Evolutionary conservation across 352 stramenopile species (phyloP), one percentile per base, ranked within the genome.

Genomic region (Thalassiosira ordinaria): DNA sequence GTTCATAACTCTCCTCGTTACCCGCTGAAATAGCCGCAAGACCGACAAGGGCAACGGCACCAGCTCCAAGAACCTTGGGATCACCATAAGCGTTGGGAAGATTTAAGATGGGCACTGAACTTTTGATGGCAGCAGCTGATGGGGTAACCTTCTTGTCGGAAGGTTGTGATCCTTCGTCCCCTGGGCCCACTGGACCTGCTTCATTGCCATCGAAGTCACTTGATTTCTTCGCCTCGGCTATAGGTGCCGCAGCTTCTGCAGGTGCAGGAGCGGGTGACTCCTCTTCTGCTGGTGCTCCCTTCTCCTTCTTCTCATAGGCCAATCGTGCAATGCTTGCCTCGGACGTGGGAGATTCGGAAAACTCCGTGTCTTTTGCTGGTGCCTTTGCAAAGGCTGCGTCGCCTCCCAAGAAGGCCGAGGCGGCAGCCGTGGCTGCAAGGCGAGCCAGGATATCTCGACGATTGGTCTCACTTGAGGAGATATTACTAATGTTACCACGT

Each of bases 361-460:
- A 68, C 29, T 33, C 41, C 13, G 60, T n/a, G n/a, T n/a, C n/a
- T n/a, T n/a, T 6, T 1, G 60, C 26, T n/a, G 39, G 59, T 35
- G 9, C 41, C 20, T 11, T 37, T 11, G 57, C 60, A 35, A 33
- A 27, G 39, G 60, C 39, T 9, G 60, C 41, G 22, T 53, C 9
- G n/a, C 11, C 37, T 9, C 29, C 29, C 24, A 55, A 52, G 33
- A 68, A 46, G 29, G 44, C 59, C 1, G 67, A 49, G 4, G 56
- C 33, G 3, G 33, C 46, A 6, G 46, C 46, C 3, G 46, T 27
- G 46, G 46, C 55, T 9, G 60, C 46, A 53, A 74, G 57, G 6
- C 56, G 67, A 24, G 37, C 33, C 31, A 77, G 55, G 22, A 57
- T 57, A 61, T 53, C 46, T 22, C 67, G 67, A 53, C 67, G 67